phyloP scores from a whole-genome alignment of 1,284 basidiomycete species.

The Lentinula novae-zelandiae region DNA sequence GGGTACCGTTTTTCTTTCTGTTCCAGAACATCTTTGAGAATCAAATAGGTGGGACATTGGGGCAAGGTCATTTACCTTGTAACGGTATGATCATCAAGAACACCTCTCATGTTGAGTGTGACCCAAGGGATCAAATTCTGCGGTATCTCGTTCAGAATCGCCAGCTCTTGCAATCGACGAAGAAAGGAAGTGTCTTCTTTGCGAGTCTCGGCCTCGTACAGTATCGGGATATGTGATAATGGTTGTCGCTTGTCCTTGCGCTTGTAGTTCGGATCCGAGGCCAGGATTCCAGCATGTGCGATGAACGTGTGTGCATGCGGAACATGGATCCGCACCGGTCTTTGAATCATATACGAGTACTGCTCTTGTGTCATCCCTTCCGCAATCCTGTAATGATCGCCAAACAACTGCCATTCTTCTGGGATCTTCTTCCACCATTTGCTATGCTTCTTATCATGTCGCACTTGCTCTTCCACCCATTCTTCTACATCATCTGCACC shows the following conservation, averaged over 20 bases:
- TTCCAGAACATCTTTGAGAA: background rate
- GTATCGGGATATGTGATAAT: slow-evolving; percentile 53
- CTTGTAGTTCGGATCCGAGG: slow-evolving; percentile 57
- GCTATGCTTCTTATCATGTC: slow-evolving; percentile 29
- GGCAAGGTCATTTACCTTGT: slow-evolving; percentile 35
- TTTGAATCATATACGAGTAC: slow-evolving; percentile 62
- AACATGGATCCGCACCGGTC: slow-evolving; percentile 76
- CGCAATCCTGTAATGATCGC: slow-evolving; percentile 75
- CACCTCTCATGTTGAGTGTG: slow-evolving; percentile 71
- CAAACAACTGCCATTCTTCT: slow-evolving; percentile 66
- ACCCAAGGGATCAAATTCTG: slow-evolving; percentile 77
- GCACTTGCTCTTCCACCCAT: slow-evolving; percentile 40
- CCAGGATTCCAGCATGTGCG: slow-evolving; percentile 81
- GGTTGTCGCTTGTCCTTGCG: slow-evolving; percentile 57
- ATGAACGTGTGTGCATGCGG: slow-evolving; percentile 75
- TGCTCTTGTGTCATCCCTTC: slow-evolving; percentile 54
- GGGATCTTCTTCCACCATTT: slow-evolving; percentile 58
- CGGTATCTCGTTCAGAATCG: slow-evolving; percentile 59
- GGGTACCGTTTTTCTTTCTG: slow-evolving; percentile 52
- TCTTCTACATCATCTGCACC: slow-evolving; percentile 34
- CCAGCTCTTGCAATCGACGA: slow-evolving; percentile 52
- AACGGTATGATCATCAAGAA: slow-evolving; percentile 47
- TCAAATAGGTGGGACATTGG: background rate
- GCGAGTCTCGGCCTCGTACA: slow-evolving; percentile 21
- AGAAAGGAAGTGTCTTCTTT: slow-evolving; percentile 24